A percentile compares a stretch with the other conserved stretches of the same genome.
phyloP scores from a whole-genome alignment of 176 grass and related monocot genomes.

The Cenchrus americanus region DNA sequence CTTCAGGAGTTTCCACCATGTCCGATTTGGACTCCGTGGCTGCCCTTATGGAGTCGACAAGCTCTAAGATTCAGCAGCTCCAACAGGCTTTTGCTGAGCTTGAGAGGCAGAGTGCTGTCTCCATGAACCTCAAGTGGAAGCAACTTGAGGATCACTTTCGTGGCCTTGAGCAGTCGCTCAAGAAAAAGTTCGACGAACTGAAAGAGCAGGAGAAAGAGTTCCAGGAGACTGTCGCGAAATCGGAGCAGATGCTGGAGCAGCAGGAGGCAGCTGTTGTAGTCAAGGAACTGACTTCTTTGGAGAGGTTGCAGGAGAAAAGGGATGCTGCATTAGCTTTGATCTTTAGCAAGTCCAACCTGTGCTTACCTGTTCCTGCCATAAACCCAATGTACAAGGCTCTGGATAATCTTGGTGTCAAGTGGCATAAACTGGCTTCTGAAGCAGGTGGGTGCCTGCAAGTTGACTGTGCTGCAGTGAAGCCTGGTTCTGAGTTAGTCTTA shows the following conservation, averaged over 20 bases:
- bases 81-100: slow-evolving; percentile 81
- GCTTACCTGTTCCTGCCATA: slow-evolving; percentile 29
- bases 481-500: slow-evolving; percentile 56
- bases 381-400: slow-evolving; percentile 35
- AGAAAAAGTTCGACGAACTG: slow-evolving; percentile 70
- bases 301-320: slow-evolving; percentile 79
- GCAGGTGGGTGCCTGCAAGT: slow-evolving; percentile 23
- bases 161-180: slow-evolving; percentile 81
- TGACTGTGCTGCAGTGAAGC: slow-evolving; percentile 42
- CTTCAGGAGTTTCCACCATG: slow-evolving; percentile 41
- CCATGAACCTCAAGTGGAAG: slow-evolving; percentile 91
- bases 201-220: slow-evolving; percentile 81
- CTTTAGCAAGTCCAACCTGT: slow-evolving; percentile 63
- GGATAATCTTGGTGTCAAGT: slow-evolving; percentile 34
- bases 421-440: slow-evolving; percentile 52
- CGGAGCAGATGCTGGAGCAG: slow-evolving; percentile 68
- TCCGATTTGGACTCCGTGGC: slow-evolving; percentile 61
- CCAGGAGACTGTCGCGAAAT: slow-evolving; percentile 43
- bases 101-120: slow-evolving; percentile 70
- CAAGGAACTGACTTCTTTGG: slow-evolving; percentile 80
- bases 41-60: slow-evolving; percentile 84
- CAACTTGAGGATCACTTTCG: slow-evolving; percentile 94
- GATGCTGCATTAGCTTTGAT: slow-evolving; percentile 72
- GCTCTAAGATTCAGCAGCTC: slow-evolving; percentile 81
- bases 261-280: slow-evolving; percentile 67